Evolutionary conservation across 208 protist genomes (phyloP).

Genomic region (Acanthamoeba royreba): DNA sequence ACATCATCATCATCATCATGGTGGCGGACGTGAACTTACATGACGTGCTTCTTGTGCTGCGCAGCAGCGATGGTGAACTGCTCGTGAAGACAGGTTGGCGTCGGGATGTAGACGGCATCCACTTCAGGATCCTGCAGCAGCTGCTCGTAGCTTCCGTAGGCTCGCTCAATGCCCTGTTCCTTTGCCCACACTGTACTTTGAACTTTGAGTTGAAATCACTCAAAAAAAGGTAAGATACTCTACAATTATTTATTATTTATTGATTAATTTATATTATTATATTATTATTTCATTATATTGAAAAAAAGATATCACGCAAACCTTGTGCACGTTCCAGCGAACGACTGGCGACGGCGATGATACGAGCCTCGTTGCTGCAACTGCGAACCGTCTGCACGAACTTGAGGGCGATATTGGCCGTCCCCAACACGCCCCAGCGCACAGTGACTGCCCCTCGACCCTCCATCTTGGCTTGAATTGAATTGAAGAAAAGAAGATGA

Average conservation of each 20-base stretch:
- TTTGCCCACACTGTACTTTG: not conserved
- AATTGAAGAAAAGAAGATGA: not conserved
- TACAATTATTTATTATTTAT: not conserved
- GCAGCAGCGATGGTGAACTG: not conserved
- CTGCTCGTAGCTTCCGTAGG: not conserved
- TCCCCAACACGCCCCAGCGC: not conserved
- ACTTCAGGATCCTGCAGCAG: not conserved
- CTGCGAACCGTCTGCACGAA: not conserved
- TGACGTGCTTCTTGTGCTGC: conserved; percentile 1
- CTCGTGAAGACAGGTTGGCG: not conserved
- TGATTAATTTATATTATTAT: not conserved
- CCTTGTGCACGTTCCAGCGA: not conserved
- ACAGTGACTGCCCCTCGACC: too few relatives aligned
- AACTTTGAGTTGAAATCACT: not conserved
- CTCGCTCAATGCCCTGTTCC: not conserved
- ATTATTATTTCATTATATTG: too few relatives aligned
- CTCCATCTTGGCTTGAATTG: not conserved
- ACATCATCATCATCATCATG: not conserved
- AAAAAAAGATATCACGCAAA: not conserved
- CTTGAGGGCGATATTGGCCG: not conserved
- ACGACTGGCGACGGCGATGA: not conserved
- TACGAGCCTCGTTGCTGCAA: not conserved
- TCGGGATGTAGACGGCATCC: conserved; percentile 22
- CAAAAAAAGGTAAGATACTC: not conserved
- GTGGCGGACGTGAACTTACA: not conserved